Base-by-base conservation (phyloP, 2,329 filamentous ascomycete genomes). In the Chaetomium sp. region DNA sequence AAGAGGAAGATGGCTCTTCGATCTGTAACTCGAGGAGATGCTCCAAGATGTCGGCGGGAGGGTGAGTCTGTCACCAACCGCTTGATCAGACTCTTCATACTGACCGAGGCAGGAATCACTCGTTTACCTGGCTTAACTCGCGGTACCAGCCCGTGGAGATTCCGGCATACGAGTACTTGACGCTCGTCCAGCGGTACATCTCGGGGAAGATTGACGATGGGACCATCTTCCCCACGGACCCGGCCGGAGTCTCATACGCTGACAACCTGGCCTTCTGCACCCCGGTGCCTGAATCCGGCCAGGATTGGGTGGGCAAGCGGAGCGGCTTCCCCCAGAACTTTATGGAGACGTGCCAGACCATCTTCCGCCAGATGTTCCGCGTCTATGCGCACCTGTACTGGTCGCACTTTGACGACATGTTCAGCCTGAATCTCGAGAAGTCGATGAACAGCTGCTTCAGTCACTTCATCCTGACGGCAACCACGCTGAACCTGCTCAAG, bases 311-410 rank as follows among this genome's bases (percentile, higher is more conserved):
- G 64, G 95, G 95, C 73, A 96, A 96, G 80, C 87, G 91, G 55
- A 95, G 91, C 66, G 94, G 94, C 4, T 99, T 99, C 78, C 95
- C 95, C 2, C 87, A 90, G 69, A 91, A 92, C 70, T 98, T 97
- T 77, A 84, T 94, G 72, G 87, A 90, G 67, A 93, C 97, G 71
- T 95, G 94, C 82, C 93, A 96, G 81, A 90, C 90, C 70, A 95
- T 97, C 73, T 94, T 97, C 81, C 90, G 93, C 72, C 95, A 97
- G 79, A 98, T 99, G 90, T 98, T 99, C 83, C 91, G 95, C 65
- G 94, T 97, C 71, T 99, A 99, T 75, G 90, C 95, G 56, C 95
- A 99, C 78, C 87, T 99, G 67, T 99, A 99, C 82, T 97, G 96
- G 85, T 92, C 93, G 64, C 95, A 99, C 78, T 99, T 92, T 78